Conservation (phyloP, 768 basidiomycete genomes). For the Gelatoporia subvermispora region DNA sequence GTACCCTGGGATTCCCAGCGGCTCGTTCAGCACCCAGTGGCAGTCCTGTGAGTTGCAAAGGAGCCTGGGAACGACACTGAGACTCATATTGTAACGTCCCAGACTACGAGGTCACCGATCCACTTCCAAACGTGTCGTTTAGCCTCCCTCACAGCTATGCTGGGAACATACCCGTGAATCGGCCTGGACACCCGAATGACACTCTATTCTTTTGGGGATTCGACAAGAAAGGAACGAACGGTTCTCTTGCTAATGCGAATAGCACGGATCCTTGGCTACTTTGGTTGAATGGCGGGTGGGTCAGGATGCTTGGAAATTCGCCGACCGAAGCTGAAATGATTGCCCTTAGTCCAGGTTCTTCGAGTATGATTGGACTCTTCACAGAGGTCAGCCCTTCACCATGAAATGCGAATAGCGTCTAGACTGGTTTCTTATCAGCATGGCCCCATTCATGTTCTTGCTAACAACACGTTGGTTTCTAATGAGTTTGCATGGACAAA, state of each 20-base stretch:
- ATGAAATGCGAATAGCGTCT: neutral
- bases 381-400: slow-evolving; percentile 40
- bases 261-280: slow-evolving; percentile 62
- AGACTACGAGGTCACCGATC: slow-evolving; percentile 24
- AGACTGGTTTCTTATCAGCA: slow-evolving; percentile 51
- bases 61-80: no score
- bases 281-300: slow-evolving; percentile 69
- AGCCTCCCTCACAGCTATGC: slow-evolving; percentile 22
- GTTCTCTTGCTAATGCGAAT: slow-evolving; percentile 40
- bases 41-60: slow-evolving; percentile 13
- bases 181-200: slow-evolving; percentile 24
- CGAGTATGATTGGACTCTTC: slow-evolving; percentile 57
- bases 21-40: slow-evolving; percentile 16
- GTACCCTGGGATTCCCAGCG: slow-evolving; percentile 21
- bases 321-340: neutral
- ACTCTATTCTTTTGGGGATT: slow-evolving; percentile 30
- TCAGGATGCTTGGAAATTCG: neutral
- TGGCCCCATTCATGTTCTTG: slow-evolving; percentile 56
- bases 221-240: slow-evolving; percentile 17
- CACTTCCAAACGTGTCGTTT: slow-evolving; percentile 23
- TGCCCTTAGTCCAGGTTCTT: slow-evolving; percentile 56
- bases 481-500: slow-evolving; percentile 57
- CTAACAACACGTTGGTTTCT: slow-evolving; percentile 41
- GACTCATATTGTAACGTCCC: no score
- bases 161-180: slow-evolving; percentile 25